Conservation (phyloP, 345 rosid species). For the Syzygium oleosum region DNA sequence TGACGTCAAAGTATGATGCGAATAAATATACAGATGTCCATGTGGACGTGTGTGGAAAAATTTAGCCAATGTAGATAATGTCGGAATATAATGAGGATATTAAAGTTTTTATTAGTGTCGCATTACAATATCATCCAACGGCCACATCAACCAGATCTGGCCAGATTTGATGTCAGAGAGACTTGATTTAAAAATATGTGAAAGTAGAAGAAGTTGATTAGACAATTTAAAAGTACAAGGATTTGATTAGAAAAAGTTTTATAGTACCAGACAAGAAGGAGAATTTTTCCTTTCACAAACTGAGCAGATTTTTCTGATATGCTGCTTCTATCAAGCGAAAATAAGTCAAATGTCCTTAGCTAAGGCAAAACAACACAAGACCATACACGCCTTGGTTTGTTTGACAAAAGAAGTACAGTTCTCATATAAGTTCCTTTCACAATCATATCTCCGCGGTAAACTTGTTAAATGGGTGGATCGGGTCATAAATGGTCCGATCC, state of each 20-base stretch:
- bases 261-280: neutral
- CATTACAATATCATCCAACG: neutral
- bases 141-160: accelerated
- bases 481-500: no score
- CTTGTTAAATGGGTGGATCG: no score
- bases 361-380: neutral
- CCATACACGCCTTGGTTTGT: neutral
- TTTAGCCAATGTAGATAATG: neutral
- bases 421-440: neutral
- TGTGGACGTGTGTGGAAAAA: neutral
- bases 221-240: neutral
- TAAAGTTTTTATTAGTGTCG: neutral
- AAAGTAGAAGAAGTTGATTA: neutral
- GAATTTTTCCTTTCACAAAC: neutral
- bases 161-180: neutral
- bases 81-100: neutral
- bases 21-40: neutral
- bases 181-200: neutral
- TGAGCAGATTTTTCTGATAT: neutral
- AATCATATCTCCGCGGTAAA: neutral
- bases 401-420: neutral
- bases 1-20: neutral
- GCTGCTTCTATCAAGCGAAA: neutral
- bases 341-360: neutral
- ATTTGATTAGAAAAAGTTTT: neutral